Percentiles rank a stretch among this genome's conserved stretches.
phyloP scores from a whole-genome alignment of 1,284 basidiomycete genomes.

The Lentinula novae-zelandiae region DNA sequence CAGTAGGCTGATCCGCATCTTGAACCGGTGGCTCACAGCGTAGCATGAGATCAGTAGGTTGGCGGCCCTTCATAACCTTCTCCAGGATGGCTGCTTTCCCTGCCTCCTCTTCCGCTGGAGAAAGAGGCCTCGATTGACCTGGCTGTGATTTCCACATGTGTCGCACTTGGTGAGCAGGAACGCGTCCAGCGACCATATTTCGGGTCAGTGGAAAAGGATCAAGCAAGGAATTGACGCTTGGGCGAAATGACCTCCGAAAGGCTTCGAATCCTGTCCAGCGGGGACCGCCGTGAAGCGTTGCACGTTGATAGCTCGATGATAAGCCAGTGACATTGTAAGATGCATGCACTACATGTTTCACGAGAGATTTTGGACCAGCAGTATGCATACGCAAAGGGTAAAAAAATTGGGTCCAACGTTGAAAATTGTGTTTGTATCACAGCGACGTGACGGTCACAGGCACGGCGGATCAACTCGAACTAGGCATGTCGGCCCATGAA shows the following conservation, averaged over 20 bases:
- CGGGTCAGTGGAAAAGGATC: not conserved
- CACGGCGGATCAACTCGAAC: not conserved
- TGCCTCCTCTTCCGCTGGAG: slow-evolving; percentile 62
- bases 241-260: not conserved
- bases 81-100: slow-evolving; percentile 71
- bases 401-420: not conserved
- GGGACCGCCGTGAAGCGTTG: not conserved
- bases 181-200: not conserved
- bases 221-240: not conserved
- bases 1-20: not conserved
- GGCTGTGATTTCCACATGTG: slow-evolving; percentile 14
- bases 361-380: slow-evolving; percentile 28
- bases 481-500: not conserved
- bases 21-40: slow-evolving; percentile 56
- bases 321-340: slow-evolving; percentile 16
- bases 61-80: slow-evolving; percentile 77
- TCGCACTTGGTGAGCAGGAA: not conserved
- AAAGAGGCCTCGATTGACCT: slow-evolving; percentile 26
- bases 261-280: not conserved
- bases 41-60: slow-evolving; percentile 77
- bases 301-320: not conserved
- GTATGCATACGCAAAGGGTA: slow-evolving; percentile 46
- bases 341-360: slow-evolving; percentile 42
- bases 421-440: not conserved
- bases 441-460: not conserved